A percentile compares a stretch with the other conserved stretches of the same genome.
Conservation (phyloP, 179 eudicot genomes). For the Silene vulgaris region DNA sequence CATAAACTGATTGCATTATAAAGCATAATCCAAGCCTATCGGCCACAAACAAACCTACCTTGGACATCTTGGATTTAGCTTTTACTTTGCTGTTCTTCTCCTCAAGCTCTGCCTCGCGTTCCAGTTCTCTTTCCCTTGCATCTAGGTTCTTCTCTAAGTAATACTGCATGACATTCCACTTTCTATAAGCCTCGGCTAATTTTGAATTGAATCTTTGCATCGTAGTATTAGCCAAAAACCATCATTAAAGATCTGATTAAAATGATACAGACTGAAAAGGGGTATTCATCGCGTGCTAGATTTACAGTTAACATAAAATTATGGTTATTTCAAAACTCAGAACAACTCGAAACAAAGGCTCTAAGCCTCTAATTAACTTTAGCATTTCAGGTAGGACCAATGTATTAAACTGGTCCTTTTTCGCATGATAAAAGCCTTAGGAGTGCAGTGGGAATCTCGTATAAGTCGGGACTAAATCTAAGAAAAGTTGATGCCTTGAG, state of each 20-base stretch:
- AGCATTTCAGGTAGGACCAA: no score
- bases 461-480: no score
- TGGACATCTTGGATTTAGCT: conserved; percentile 94
- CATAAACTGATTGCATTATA: not conserved
- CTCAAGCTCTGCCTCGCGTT: conserved; percentile 82
- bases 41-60: conserved; percentile 38
- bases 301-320: no score
- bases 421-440: no score
- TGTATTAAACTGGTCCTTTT: no score
- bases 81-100: conserved; percentile 81
- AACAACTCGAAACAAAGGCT: no score
- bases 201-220: not conserved
- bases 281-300: no score
- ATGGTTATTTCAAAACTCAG: no score
- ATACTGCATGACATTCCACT: conserved; percentile 41
- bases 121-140: conserved; percentile 70
- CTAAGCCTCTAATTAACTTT: no score
- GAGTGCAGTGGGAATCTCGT: no score
- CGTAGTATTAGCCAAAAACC: not conserved
- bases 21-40: not conserved
- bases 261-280: not conserved
- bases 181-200: not conserved
- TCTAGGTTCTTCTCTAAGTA: conserved; percentile 94
- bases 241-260: not conserved
- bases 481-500: no score